Base-by-base conservation (phyloP, 768 basidiomycete genomes). In the Pleurotus pulmonarius region DNA sequence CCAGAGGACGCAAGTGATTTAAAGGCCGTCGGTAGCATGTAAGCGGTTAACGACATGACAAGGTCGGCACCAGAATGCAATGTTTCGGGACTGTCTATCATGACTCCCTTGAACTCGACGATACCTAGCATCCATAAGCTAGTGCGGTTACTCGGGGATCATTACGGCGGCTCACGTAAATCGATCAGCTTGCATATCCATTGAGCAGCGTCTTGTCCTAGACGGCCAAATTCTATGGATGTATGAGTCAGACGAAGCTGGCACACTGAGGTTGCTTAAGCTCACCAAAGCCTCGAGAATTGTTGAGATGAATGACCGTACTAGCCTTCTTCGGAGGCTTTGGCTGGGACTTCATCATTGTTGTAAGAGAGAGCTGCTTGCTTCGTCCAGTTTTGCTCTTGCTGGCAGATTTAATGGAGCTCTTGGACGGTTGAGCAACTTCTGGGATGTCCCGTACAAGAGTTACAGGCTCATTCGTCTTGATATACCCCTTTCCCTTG, bases 101-200 rank as follows among this genome's bases (percentile, higher is more conserved):
- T 86, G 16, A 83, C 84, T 43, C 60, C 60, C 15, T 78, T 79
- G 62, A 92, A 83, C 58, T 87, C 82, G 34, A 90, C 75, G 52
- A 90, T 75, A 24, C 75, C 90, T 88, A 20, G 39, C 29, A 34
- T 34, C 11, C 29, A 34, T 34, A 34, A 34, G 29, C 7, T 0
- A 8, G 29, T 34, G 29, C 29, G 29, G 29, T 34, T 11, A 34
- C 8, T 34, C 29, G 11, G 29, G 29, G n/a, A 29, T 37, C 34
- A 57, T 24, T 37, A 41, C 15, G 16, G 7, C 18, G 40, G 59
- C 72, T 43, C 58, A 88, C 90, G 82, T 43, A 85, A 73, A 62
- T 94, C 92, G 12, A 93, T 71, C 2, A 94, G 72, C 59, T 79
- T 85, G 16, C 87, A 83, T 13, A 90, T 77, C 91, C 90, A 93